Percentiles rank a stretch among this genome's conserved stretches.
Conservation (phyloP, 768 basidiomycete genomes). For the Filobasidium wieringae region DNA sequence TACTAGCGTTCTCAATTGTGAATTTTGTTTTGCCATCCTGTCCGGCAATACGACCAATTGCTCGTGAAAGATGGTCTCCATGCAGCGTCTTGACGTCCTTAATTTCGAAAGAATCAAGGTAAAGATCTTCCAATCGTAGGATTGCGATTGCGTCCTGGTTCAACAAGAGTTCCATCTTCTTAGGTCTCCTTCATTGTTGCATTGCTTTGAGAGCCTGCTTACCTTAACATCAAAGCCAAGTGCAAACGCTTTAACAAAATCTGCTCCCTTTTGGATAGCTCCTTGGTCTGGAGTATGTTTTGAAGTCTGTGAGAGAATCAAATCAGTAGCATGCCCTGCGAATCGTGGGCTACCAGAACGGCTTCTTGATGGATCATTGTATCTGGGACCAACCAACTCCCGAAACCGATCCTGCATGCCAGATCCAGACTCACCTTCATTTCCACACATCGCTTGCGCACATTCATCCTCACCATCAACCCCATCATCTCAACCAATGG, state of each 20-base stretch:
- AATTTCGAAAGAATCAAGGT: conserved; percentile 96
- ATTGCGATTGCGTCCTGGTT: conserved; percentile 91
- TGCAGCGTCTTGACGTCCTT: conserved; percentile 98
- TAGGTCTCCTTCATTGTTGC: neutral
- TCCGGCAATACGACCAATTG: conserved; percentile 96
- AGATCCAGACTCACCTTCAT: conserved; percentile 74
- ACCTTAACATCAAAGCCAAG: conserved; percentile 93
- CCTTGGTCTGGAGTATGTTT: conserved; percentile 88
- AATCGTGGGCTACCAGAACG: no score
- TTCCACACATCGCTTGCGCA: conserved; percentile 76
- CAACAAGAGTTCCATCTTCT: no score
- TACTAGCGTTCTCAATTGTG: conserved; percentile 91
- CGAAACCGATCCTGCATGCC: no score
- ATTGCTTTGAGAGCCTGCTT: conserved; percentile 21
- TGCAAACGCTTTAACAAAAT: conserved; percentile 90
- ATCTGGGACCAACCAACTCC: no score
- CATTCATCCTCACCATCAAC: conserved; percentile 95
- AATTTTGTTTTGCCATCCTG: conserved; percentile 98
- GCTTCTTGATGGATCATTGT: no score
- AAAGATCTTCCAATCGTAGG: conserved; percentile 86
- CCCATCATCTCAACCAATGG: conserved; percentile 90
- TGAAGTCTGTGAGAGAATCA: conserved; percentile 57
- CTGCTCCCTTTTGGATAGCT: conserved; percentile 88
- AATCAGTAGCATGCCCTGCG: no score
- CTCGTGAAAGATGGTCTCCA: conserved; percentile 94